phyloP scores from a whole-genome alignment of 306 rosid genomes.

The apple (Malus domestica) region DNA sequence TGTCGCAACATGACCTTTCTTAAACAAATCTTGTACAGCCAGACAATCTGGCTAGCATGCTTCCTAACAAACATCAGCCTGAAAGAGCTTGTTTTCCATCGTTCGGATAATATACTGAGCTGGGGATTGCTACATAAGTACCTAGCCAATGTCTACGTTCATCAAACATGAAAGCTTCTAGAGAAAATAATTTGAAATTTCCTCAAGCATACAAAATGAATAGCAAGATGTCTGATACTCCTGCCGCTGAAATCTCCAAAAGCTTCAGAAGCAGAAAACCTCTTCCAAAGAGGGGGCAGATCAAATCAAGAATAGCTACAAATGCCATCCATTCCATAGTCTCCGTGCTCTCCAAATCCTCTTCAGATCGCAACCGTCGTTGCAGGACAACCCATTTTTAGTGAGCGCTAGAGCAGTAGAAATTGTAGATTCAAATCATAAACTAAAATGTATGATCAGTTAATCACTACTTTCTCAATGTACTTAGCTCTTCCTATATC shows the following conservation, averaged over 20 bases:
- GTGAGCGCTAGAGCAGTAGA: too few species aligned
- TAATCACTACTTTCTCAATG: neutral
- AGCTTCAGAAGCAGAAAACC: too few species aligned
- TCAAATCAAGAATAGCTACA: too few species aligned
- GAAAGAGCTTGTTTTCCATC: neutral
- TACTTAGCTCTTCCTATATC: neutral
- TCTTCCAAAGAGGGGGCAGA: too few species aligned
- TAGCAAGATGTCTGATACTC: too few species aligned
- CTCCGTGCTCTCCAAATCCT: too few species aligned
- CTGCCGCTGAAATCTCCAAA: too few species aligned
- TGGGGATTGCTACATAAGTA: neutral
- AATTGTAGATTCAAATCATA: neutral
- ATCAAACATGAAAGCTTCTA: neutral
- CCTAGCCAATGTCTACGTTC: neutral
- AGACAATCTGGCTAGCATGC: conserved; percentile 40
- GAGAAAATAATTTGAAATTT: neutral
- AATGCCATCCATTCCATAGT: too few species aligned
- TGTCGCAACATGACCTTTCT: too few species aligned
- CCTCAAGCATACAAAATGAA: neutral
- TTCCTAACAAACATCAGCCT: conserved; percentile 31
- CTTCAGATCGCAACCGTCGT: too few species aligned
- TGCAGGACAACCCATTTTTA: too few species aligned
- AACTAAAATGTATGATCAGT: neutral
- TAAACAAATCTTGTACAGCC: conserved; percentile 31
- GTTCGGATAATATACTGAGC: neutral